A percentile compares a stretch with the other conserved stretches of the same genome.
Conservation (phyloP, 164 flowering plant species). For the Magnolia sinica region DNA sequence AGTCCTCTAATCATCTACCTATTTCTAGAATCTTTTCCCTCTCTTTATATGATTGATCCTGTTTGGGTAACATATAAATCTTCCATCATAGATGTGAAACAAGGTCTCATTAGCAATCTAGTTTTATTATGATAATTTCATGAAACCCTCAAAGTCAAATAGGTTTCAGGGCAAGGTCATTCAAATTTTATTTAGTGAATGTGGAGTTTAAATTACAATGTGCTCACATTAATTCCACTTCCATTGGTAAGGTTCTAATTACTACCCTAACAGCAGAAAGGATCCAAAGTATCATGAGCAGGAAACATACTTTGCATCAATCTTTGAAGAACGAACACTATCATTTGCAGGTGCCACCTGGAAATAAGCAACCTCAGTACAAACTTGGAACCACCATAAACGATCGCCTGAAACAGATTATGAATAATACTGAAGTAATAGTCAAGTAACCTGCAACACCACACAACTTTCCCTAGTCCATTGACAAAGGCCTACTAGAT, state of each 20-base stretch:
- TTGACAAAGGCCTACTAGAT: background rate
- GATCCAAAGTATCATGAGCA: background rate
- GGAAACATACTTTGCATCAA: slow-evolving; percentile 58
- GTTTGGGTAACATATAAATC: background rate
- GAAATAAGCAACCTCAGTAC: slow-evolving; percentile 97
- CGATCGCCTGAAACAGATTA: slow-evolving; percentile 36
- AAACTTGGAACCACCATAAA: slow-evolving; percentile 99
- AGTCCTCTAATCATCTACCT: no score
- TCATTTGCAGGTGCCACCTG: slow-evolving; percentile 93
- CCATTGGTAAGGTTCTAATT: background rate
- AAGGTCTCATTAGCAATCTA: background rate
- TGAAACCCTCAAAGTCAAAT: background rate
- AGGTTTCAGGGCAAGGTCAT: background rate
- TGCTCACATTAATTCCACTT: background rate
- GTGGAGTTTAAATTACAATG: background rate
- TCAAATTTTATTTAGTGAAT: no score
- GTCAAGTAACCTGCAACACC: background rate
- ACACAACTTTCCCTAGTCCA: background rate
- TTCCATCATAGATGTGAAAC: background rate
- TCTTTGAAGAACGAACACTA: slow-evolving; percentile 76
- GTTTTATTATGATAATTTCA: background rate
- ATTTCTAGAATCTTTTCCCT: no score
- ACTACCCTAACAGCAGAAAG: no score
- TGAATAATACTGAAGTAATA: background rate
- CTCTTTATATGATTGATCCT: background rate